phyloP scores from a whole-genome alignment of 2,329 filamentous ascomycete genomes.

The Phialophora chinensis region DNA sequence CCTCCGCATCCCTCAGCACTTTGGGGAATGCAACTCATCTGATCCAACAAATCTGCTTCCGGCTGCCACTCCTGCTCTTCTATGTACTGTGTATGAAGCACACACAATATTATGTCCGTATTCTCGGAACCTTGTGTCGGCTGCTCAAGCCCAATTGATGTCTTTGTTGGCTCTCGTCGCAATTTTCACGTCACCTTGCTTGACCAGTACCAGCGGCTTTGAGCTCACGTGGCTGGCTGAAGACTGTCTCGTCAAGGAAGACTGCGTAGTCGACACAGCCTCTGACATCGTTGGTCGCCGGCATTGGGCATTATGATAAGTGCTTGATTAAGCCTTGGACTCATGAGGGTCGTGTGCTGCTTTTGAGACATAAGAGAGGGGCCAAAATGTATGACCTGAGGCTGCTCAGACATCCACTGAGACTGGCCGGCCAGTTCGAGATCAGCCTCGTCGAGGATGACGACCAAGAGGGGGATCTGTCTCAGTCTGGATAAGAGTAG shows the following conservation, averaged over 20 bases:
- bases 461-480: slow-evolving; percentile 1
- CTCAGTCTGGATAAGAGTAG: slow-evolving; percentile 20
- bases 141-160: background rate
- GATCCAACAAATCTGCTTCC: background rate
- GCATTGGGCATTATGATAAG: background rate
- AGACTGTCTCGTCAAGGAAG: too few species aligned
- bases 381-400: slow-evolving; percentile 10
- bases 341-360: background rate
- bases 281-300: background rate
- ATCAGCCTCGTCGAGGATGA: slow-evolving; percentile 15
- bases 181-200: background rate
- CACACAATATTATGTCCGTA: background rate
- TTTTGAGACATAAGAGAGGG: slow-evolving; percentile 16
- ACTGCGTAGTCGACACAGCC: background rate
- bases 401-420: slow-evolving; percentile 5
- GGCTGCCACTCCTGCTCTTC: too few species aligned
- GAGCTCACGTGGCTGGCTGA: background rate
- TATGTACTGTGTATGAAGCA: too few species aligned
- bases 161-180: background rate
- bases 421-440: slow-evolving; percentile 19
- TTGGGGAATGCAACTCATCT: background rate
- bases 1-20: background rate
- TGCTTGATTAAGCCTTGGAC: background rate
- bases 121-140: background rate
- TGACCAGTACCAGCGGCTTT: background rate